Evolutionary conservation across 495 filamentous ascomycete species (phyloP).

Genomic region (Xylaria flabelliformis): DNA sequence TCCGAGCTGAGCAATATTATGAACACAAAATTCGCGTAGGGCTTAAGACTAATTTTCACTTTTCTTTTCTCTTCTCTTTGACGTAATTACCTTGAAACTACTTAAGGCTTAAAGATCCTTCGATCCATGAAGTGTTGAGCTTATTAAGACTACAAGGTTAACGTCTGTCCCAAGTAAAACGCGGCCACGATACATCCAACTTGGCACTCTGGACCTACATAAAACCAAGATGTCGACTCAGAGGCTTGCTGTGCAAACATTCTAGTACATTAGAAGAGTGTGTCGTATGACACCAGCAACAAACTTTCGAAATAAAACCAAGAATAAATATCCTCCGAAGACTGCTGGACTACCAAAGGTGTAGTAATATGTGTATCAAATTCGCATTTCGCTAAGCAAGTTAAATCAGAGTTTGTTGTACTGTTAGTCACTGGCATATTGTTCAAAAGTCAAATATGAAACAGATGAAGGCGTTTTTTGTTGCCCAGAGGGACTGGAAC

Average conservation of each 20-base stretch:
- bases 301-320: background rate
- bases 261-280: background rate
- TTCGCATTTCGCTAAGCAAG: no score
- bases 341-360: no score
- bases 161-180: background rate
- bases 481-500: no score
- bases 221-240: background rate
- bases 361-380: no score
- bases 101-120: background rate
- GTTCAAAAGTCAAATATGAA: no score
- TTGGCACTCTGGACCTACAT: background rate
- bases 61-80: background rate
- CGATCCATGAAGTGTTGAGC: background rate
- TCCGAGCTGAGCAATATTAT: background rate
- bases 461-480: no score
- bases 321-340: no score
- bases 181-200: background rate
- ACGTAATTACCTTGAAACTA: background rate
- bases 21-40: background rate
- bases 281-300: background rate
- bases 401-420: no score
- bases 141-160: background rate
- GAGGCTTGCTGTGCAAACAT: background rate
- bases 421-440: no score
- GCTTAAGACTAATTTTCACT: background rate